Evolutionary conservation across 768 basidiomycete genomes (phyloP), one percentile per base, ranked within the genome.

Genomic region (Ramaria sp.): DNA sequence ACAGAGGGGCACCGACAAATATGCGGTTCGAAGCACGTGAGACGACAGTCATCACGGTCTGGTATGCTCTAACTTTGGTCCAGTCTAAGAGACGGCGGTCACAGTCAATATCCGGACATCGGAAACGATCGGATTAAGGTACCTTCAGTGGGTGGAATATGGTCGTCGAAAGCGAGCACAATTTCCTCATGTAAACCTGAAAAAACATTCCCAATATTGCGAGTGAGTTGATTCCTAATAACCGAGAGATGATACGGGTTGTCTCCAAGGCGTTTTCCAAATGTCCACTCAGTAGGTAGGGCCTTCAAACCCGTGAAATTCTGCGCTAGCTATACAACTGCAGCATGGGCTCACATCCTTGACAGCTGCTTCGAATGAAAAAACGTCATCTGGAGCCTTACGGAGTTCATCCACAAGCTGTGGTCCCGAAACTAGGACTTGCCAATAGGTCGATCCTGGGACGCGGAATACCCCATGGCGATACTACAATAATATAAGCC

Each of bases 1-100:
- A 78, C 1, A 74, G 48, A 1, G 77, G 75, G 27, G 70, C 62
- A 0, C 78, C 79, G 4, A 80, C 72, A 51, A 80, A 75, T 0
- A 70, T 44, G 16, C 79, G 70, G 57, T 75, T 77, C 44, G 63
- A 73, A 4, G 66, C 62, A 37, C 74, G 69, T 30, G 69, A 66
- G 12, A 79, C 60, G 12, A 78, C 61, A 22, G 65, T 55, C 55
- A 61, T 67, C 9, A 68, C 58, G 0, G 55, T 60, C 0, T 65
- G 58, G 8, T 67, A 28, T 1, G 59, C 65, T 0, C 61, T 60
- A 7, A 74, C 50, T 3, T 57, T 58, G 7, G 61, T 62, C 77
- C 76, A 78, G 30, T 48, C 53, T 55, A 32, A 7, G 15, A 18
- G 15, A n/a, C 18, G 24, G 42, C 18, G 16, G 9, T 9, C 42